Evolutionary conservation across 805 yeast species (phyloP).

Genomic region (Starmerella vaccinii): DNA sequence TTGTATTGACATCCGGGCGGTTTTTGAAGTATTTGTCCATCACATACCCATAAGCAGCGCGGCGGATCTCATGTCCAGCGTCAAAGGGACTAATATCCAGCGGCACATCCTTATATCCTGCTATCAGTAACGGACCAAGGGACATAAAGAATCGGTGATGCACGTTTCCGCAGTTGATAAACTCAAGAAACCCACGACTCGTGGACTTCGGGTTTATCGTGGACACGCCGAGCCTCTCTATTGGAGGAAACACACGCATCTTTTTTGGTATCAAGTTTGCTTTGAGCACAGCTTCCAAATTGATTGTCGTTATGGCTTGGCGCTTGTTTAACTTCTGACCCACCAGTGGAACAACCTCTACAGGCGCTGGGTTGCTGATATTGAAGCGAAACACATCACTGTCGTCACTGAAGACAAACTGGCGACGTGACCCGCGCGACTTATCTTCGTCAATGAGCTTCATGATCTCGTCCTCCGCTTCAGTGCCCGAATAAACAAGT

Average conservation of each 20-base stretch:
- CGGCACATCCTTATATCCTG: neutral
- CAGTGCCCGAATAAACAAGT: conserved; percentile 9
- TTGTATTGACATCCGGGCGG: neutral
- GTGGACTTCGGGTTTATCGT: conserved; percentile 1
- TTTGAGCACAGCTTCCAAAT: neutral
- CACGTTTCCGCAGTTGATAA: conserved; percentile 7
- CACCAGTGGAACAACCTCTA: conserved; percentile 3
- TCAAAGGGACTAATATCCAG: neutral
- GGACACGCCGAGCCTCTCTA: conserved; percentile 6
- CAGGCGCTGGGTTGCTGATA: neutral
- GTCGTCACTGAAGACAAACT: conserved; percentile 10
- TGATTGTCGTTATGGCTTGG: neutral
- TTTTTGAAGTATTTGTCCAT: neutral
- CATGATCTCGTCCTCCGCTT: conserved; percentile 17
- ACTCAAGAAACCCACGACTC: neutral
- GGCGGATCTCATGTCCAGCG: conserved; percentile 6
- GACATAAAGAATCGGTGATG: conserved; percentile 5
- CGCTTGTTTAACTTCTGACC: neutral
- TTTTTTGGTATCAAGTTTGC: neutral
- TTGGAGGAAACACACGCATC: neutral
- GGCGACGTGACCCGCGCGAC: conserved; percentile 5
- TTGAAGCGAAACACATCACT: conserved; percentile 8
- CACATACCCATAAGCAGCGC: conserved; percentile 4
- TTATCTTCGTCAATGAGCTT: conserved; percentile 10
- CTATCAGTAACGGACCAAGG: neutral